Base-by-base conservation (phyloP, 257 asterid species). In the Solanum pinnatisectum region DNA sequence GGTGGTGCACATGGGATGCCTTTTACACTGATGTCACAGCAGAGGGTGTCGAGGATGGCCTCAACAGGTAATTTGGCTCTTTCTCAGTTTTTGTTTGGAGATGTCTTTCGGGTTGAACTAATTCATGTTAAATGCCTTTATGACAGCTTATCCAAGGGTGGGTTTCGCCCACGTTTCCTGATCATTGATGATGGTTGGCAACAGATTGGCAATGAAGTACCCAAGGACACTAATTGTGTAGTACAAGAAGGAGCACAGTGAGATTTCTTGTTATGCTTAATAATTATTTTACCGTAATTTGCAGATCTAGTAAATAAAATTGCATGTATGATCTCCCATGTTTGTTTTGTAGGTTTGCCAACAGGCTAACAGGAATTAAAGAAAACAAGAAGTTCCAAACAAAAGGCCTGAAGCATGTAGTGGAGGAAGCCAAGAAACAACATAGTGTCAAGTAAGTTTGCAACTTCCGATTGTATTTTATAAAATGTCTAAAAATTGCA, bases 1-100 rank as follows among this genome's bases (percentile, higher is more conserved):
- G 99, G 77, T 97, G 99, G 99, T 97, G 99, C 91, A 97, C 99
- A 33, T 97, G 99, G 99, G 99, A 97, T 93, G 99, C 99, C 88
- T 97, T 97, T 89, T 97, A 97, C 93, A 97, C 99, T 37, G 98
- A 95, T 87, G 99, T 97, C 90, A 97, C 99, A 37, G 98, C 98
- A 32, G 99, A 97, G 91, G 98, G 98, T 13, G 98, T 97, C 32
- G 98, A 95, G 86, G 94, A 96, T 91, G 99, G 98, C 86, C 95
- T 97, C 30, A 94, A 87, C 84, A 97, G 98, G 99, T 94, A 87
- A 71, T 35, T 14, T 72, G 15, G 14, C n/a, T 72, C 14, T 30
- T 68, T 85, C 84, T 40, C 33, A 23, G 18, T 77, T 84, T 60
- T 70, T 76, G 76, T 11, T 27, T 88, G 33, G 2, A 60, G 71